Percentiles rank a stretch among this genome's conserved stretches.
phyloP scores from a whole-genome alignment of 176 grass and related monocot species.

The Canna indica region DNA sequence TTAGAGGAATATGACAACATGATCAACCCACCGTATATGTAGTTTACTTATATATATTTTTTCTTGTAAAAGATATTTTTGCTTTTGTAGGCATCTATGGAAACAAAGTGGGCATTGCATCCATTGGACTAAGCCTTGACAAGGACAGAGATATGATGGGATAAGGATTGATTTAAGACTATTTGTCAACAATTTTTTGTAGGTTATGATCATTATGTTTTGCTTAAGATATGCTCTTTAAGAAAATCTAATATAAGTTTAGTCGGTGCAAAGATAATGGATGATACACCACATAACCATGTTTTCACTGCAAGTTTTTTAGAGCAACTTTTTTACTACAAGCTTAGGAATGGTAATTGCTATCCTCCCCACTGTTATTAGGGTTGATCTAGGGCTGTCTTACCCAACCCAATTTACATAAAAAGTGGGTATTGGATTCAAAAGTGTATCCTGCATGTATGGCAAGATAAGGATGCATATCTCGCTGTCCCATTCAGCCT shows the following conservation, averaged over 20 bases:
- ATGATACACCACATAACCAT: background rate
- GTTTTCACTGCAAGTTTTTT: too few relatives aligned
- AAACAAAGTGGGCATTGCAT: slow-evolving; percentile 1
- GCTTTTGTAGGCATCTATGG: slow-evolving; percentile 6
- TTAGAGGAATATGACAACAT: slow-evolving; percentile 5
- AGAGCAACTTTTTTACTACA: too few relatives aligned
- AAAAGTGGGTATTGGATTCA: too few relatives aligned
- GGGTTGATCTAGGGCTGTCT: too few relatives aligned
- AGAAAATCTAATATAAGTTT: background rate
- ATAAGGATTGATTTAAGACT: background rate
- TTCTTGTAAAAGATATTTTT: background rate
- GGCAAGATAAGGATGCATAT: too few relatives aligned
- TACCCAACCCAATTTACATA: too few relatives aligned
- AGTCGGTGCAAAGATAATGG: background rate
- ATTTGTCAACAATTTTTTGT: background rate
- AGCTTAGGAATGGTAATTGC: too few relatives aligned
- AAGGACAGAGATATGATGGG: slow-evolving; percentile 1
- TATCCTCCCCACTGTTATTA: too few relatives aligned
- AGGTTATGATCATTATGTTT: background rate
- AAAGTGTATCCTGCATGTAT: too few relatives aligned
- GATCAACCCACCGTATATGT: background rate
- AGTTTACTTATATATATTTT: background rate
- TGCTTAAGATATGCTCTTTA: background rate
- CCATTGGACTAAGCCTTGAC: background rate
- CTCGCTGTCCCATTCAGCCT: too few relatives aligned